phyloP scores from a whole-genome alignment of 257 asterid genomes.

The Solanum rostratum region DNA sequence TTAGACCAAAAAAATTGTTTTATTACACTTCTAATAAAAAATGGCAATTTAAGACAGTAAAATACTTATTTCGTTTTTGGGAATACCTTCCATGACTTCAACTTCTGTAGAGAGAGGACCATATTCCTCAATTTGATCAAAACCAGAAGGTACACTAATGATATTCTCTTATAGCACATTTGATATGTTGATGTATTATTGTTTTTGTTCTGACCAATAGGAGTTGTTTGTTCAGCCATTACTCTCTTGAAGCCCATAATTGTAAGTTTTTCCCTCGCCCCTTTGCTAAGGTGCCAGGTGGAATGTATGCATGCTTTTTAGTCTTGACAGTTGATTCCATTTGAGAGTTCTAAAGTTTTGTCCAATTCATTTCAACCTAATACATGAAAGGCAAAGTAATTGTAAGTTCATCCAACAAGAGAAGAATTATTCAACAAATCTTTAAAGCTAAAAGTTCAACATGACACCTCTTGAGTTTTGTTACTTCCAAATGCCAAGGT shows the following conservation, averaged over 20 bases:
- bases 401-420: not conserved
- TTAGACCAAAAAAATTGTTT: too few species aligned
- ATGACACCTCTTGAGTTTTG: too few species aligned
- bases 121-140: not conserved
- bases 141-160: not conserved
- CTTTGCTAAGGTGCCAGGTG: not conserved
- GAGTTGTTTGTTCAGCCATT: not conserved
- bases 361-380: not conserved
- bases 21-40: too few species aligned
- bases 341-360: not conserved
- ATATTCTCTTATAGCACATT: not conserved
- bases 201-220: too few species aligned
- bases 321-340: not conserved
- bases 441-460: too few species aligned
- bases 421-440: not conserved
- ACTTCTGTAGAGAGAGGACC: not conserved
- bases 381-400: not conserved
- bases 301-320: not conserved
- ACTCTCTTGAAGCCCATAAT: not conserved
- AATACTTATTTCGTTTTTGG: not conserved
- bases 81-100: not conserved
- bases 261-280: too few species aligned
- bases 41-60: too few species aligned
- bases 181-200: too few species aligned
- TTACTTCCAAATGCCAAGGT: too few species aligned